A percentile compares a stretch with the other conserved stretches of the same genome.
Evolutionary conservation across 2,329 filamentous ascomycete genomes (phyloP).

Genomic region (Cytospora leucostoma): DNA sequence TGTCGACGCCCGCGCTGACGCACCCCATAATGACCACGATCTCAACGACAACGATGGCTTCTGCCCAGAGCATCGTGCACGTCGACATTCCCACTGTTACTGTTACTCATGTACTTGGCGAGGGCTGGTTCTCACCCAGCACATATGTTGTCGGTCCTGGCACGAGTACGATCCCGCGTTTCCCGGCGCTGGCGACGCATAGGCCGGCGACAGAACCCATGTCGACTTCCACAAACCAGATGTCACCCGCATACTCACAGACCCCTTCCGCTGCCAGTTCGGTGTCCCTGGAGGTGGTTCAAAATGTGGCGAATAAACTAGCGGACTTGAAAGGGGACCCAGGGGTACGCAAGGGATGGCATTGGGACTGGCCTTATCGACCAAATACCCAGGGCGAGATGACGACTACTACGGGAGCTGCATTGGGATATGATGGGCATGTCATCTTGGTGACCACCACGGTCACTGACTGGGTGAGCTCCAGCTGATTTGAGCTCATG

Average conservation of each 20-base stretch:
- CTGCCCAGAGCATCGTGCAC: neutral
- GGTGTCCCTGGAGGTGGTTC: conserved; percentile 14
- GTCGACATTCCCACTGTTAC: conserved; percentile 23
- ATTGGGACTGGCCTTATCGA: conserved; percentile 4
- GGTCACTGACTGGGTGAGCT: conserved; percentile 16
- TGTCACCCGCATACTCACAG: neutral
- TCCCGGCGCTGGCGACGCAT: conserved; percentile 8
- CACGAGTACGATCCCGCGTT: conserved; percentile 4
- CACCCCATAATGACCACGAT: neutral
- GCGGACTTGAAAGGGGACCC: conserved; percentile 14
- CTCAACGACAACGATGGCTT: conserved; percentile 9
- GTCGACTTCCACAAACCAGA: neutral
- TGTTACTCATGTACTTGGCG: conserved; percentile 26
- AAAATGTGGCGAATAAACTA: conserved; percentile 13
- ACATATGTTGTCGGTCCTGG: conserved; percentile 22
- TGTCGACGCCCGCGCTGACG: conserved; percentile 8
- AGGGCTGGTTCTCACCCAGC: conserved; percentile 27
- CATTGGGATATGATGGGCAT: conserved; percentile 13
- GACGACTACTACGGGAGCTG: conserved; percentile 1
- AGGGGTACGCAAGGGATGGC: conserved; percentile 1
- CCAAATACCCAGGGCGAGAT: neutral
- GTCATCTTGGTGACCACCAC: conserved; percentile 25
- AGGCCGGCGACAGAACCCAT: neutral
- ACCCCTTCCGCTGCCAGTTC: neutral
- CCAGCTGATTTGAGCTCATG: neutral